These are phyloP conservation scores for Phoma sp. DNA, from an alignment of 2,329 filamentous ascomycete species.

Conservation along the genomic window DNA sequence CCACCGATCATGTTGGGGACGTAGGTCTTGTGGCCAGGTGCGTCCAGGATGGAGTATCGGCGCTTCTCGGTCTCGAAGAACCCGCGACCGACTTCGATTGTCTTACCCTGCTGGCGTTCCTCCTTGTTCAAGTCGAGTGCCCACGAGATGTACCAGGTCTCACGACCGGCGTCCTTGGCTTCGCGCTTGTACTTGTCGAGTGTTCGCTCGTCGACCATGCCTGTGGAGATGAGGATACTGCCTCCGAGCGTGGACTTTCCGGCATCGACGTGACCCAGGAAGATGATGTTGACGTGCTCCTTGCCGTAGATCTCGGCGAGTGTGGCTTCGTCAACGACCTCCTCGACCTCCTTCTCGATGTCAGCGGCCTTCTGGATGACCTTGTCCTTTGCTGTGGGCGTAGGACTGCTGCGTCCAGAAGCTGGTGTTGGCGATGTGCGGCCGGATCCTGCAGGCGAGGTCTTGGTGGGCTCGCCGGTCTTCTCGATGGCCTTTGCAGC, in stretches of 20 bases:
- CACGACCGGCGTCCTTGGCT: conserved; percentile 92
- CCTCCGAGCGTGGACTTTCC: conserved; percentile 97
- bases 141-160: conserved; percentile 99
- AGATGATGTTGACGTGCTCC: conserved; percentile 92
- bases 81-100: conserved; percentile 92
- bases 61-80: conserved; percentile 96
- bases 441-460: conserved; percentile 60
- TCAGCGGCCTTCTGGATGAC: conserved; percentile 75
- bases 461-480: conserved; percentile 71
- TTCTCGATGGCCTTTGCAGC: conserved; percentile 93
- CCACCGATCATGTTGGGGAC: conserved; percentile 98
- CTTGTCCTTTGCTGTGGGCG: conserved; percentile 63
- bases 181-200: conserved; percentile 93
- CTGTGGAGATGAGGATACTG: conserved; percentile 88
- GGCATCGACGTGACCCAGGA: conserved; percentile 97
- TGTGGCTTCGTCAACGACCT: conserved; percentile 81
- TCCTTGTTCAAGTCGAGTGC: conserved; percentile 96
- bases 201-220: conserved; percentile 99
- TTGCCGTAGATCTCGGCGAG: conserved; percentile 97
- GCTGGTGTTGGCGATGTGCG: conserved; percentile 81
- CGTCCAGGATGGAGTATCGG: conserved; percentile 94
- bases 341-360: conserved; percentile 80
- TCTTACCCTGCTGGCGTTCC: conserved; percentile 95
- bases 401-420: conserved; percentile 83
- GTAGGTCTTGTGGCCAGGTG: conserved; percentile 96